A percentile compares a stretch with the other conserved stretches of the same genome.
Conservation (phyloP, 2,329 filamentous ascomycete genomes). For the Clarireedia homoeocarpa region DNA sequence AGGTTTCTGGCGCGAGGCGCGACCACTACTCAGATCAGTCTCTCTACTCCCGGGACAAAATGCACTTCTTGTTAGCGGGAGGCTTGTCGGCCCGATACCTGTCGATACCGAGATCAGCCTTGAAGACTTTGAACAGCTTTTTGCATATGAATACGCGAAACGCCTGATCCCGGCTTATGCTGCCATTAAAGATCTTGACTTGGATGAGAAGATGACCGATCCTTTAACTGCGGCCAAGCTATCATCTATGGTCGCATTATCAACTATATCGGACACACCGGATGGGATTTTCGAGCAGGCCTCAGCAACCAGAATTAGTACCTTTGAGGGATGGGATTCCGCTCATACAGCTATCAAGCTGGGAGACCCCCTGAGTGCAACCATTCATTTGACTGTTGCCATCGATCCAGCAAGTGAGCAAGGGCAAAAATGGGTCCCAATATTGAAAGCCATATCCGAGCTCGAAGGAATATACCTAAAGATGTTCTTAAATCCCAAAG, state of each 20-base stretch:
- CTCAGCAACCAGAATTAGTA: slow-evolving; percentile 58
- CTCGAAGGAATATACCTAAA: slow-evolving; percentile 77
- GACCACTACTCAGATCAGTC: slow-evolving; percentile 20
- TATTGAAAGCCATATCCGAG: slow-evolving; percentile 77
- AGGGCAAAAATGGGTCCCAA: slow-evolving; percentile 84
- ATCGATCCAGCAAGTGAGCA: slow-evolving; percentile 83
- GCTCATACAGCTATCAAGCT: slow-evolving; percentile 67
- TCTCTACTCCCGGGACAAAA: slow-evolving; percentile 37
- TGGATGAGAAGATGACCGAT: slow-evolving; percentile 58
- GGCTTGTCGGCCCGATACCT: slow-evolving; percentile 66
- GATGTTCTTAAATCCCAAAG: slow-evolving; percentile 77
- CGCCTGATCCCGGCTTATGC: slow-evolving; percentile 68
- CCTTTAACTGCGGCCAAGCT: slow-evolving; percentile 69
- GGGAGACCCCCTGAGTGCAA: slow-evolving; percentile 64
- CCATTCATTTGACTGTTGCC: slow-evolving; percentile 72
- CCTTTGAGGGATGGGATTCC: slow-evolving; percentile 67
- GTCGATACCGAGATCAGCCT: slow-evolving; percentile 46
- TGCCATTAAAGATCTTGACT: slow-evolving; percentile 60
- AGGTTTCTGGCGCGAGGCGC: slow-evolving; percentile 23
- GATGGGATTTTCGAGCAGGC: slow-evolving; percentile 83
- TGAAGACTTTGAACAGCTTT: slow-evolving; percentile 65
- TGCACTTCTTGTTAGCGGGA: slow-evolving; percentile 53
- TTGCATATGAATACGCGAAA: slow-evolving; percentile 65
- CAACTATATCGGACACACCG: slow-evolving; percentile 73
- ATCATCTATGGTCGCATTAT: slow-evolving; percentile 76